These are phyloP conservation scores for Hypomyces perniciosus DNA, from an alignment of 2,329 filamentous ascomycete species.

Conservation along the genomic window DNA sequence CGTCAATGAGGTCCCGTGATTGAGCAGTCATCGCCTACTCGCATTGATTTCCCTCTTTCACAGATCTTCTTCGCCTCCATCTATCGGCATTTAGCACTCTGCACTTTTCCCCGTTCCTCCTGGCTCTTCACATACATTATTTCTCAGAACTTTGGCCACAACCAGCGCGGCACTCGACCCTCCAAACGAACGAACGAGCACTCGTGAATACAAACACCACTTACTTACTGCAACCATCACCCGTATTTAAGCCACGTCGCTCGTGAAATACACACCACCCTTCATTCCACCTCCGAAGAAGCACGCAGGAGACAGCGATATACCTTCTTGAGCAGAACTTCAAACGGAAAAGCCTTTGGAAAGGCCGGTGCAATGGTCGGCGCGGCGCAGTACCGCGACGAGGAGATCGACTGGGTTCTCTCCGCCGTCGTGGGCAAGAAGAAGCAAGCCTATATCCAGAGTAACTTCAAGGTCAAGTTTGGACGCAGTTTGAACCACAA, in stretches of 20 bases:
- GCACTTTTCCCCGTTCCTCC: background rate
- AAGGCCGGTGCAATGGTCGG: slow-evolving; percentile 25
- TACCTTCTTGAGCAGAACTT: background rate
- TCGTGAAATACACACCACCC: no score
- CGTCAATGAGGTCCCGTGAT: no score
- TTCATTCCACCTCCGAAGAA: no score
- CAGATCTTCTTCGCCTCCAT: background rate
- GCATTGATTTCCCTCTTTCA: background rate
- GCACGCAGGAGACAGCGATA: background rate
- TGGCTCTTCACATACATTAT: no score
- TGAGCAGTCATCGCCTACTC: background rate
- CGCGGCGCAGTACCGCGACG: slow-evolving; percentile 27
- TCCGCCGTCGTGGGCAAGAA: slow-evolving; percentile 22
- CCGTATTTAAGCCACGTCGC: no score
- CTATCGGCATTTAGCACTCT: background rate
- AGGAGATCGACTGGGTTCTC: slow-evolving; percentile 32
- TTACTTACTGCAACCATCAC: no score
- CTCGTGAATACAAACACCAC: no score
- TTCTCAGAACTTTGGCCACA: no score
- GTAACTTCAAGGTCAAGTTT: slow-evolving; percentile 24
- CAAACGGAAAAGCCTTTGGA: background rate
- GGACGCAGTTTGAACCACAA: slow-evolving; percentile 25
- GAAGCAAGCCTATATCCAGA: slow-evolving; percentile 21
- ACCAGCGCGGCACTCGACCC: no score
- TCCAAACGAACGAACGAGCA: no score